Conservation (phyloP, 2,329 filamentous ascomycete species). For the Rutstroemia sydowiana region DNA sequence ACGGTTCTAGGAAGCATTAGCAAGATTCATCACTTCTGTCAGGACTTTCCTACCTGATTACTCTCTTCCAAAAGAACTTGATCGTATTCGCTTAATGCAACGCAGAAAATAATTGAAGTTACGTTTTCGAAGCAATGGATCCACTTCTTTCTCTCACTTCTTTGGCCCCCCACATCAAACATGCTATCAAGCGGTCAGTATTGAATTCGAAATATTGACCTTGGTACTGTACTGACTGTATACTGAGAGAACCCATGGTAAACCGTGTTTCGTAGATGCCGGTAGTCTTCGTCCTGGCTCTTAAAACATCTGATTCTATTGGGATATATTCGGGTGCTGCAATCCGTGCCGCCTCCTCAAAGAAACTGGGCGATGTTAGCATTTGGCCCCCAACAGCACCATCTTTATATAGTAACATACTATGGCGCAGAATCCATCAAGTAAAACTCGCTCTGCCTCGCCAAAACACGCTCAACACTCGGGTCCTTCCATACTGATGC, state of each 20-base stretch:
- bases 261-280: conserved; percentile 99
- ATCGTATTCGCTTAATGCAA: conserved; percentile 96
- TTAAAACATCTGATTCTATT: conserved; percentile 87
- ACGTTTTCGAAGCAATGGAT: conserved; percentile 99
- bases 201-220: neutral
- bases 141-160: conserved; percentile 99
- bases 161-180: conserved; percentile 97
- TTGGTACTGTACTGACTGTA: conserved; percentile 67
- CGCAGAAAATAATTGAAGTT: conserved; percentile 98
- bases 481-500: conserved; percentile 86
- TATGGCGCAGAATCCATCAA: conserved; percentile 99
- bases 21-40: neutral
- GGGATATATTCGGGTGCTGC: conserved; percentile 79
- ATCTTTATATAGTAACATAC: conserved; percentile 42
- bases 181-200: conserved; percentile 53
- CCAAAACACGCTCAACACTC: conserved; percentile 73
- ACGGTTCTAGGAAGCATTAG: conserved; percentile 61
- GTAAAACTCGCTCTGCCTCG: conserved; percentile 96
- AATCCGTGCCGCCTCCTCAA: conserved; percentile 85
- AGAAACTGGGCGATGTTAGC: conserved; percentile 60
- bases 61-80: conserved; percentile 95
- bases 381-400: neutral
- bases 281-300: conserved; percentile 94
- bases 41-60: conserved; percentile 64
- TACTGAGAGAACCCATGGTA: conserved; percentile 96